These are phyloP conservation scores for Clavariopsis aquatica DNA, from an alignment of 495 filamentous ascomycete species.

Conservation along the genomic window DNA sequence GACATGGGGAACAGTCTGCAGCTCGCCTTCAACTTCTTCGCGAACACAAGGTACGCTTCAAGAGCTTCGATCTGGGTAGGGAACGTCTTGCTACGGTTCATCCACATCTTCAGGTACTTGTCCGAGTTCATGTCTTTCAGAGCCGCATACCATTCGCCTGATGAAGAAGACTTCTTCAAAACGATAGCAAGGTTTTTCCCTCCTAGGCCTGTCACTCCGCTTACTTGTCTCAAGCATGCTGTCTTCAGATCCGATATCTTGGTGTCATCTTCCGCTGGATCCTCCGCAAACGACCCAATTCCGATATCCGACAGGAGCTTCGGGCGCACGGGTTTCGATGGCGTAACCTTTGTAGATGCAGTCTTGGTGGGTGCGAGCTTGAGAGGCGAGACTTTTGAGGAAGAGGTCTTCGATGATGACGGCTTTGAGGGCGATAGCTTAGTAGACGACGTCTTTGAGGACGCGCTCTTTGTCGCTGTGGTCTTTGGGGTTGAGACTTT, in stretches of 20 bases:
- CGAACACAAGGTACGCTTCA: slow-evolving; percentile 12
- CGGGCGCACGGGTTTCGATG: slow-evolving; percentile 13
- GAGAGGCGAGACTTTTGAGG: not conserved
- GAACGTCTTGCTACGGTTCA: slow-evolving; percentile 18
- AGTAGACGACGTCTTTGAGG: not conserved
- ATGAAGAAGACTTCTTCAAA: not conserved
- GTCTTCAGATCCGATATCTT: slow-evolving; percentile 11
- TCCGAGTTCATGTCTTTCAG: slow-evolving; percentile 13
- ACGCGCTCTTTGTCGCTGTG: not conserved
- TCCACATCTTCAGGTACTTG: slow-evolving; percentile 25
- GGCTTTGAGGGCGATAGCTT: not conserved
- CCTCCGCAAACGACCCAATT: not conserved
- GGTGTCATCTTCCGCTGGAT: not conserved
- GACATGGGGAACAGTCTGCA: slow-evolving; percentile 17
- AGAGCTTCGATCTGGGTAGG: slow-evolving; percentile 13
- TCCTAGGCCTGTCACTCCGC: slow-evolving; percentile 11
- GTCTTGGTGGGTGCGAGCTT: slow-evolving; percentile 2
- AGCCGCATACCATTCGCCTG: slow-evolving; percentile 12
- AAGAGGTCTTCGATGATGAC: slow-evolving; percentile 3
- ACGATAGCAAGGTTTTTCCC: slow-evolving; percentile 14
- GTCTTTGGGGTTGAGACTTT: not conserved
- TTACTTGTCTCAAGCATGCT: slow-evolving; percentile 1
- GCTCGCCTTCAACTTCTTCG: slow-evolving; percentile 7
- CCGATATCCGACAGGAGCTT: not conserved
- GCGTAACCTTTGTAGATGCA: slow-evolving; percentile 7